These are phyloP conservation scores for Quercus wislizeni DNA, from an alignment of 306 rosid genomes.

Conservation along the genomic window DNA sequence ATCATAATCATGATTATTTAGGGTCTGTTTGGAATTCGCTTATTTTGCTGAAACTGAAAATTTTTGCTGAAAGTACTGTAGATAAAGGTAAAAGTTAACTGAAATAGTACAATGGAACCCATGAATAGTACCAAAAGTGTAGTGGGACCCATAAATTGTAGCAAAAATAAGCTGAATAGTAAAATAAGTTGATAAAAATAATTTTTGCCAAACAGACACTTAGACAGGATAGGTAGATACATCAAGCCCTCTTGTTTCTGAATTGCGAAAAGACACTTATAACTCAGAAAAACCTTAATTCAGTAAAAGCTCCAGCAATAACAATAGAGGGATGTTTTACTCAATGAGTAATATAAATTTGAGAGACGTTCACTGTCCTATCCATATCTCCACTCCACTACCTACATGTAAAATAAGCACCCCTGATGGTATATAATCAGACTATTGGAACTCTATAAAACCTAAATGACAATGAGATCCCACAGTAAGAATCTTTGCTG, in stretches of 20 bases:
- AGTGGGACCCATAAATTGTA: too few relatives aligned
- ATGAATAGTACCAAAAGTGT: too few relatives aligned
- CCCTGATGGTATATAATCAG: not conserved
- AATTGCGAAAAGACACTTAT: not conserved
- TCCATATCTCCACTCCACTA: slow-evolving; percentile 14
- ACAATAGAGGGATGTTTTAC: not conserved
- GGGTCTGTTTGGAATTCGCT: too few relatives aligned
- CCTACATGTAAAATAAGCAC: not conserved
- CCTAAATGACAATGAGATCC: not conserved
- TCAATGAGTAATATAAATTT: not conserved
- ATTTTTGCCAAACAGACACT: too few relatives aligned
- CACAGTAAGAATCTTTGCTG: not conserved
- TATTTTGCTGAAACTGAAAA: too few relatives aligned
- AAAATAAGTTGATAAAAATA: too few relatives aligned
- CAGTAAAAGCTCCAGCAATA: not conserved
- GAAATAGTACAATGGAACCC: too few relatives aligned
- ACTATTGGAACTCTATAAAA: not conserved
- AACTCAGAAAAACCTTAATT: not conserved
- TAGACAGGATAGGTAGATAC: not conserved
- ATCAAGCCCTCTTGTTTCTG: not conserved
- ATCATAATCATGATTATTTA: not conserved
- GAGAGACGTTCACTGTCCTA: not conserved
- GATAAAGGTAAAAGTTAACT: too few relatives aligned
- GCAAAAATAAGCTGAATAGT: too few relatives aligned
- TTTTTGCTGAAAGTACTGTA: too few relatives aligned